Conservation (phyloP, 2,329 filamentous ascomycete genomes). For the Microsporum ferrugineum region DNA sequence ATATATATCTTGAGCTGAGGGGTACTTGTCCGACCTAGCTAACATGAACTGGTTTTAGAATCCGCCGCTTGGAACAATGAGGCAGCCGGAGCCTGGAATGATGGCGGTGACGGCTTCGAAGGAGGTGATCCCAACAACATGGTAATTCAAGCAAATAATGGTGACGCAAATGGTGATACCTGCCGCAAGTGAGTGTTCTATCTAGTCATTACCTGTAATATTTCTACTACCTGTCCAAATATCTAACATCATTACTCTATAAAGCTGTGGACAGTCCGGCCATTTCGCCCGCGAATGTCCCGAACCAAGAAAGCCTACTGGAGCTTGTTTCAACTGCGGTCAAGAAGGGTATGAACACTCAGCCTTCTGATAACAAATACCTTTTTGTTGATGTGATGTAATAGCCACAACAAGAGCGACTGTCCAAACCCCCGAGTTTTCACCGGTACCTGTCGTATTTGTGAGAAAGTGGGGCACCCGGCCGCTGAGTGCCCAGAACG, state of each 20-base stretch:
- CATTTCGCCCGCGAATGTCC: constrained; percentile 36
- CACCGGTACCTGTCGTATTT: constrained; percentile 37
- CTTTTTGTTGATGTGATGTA: not conserved
- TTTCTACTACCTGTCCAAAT: not conserved
- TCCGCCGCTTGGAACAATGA: constrained; percentile 10
- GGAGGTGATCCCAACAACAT: constrained; percentile 6
- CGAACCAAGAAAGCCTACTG: constrained; percentile 28
- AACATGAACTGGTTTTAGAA: not conserved
- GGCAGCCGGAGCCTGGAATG: constrained; percentile 8
- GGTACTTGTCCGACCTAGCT: not conserved
- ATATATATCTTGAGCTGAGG: no score
- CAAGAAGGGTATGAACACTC: constrained; percentile 29
- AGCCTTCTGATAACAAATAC: not conserved
- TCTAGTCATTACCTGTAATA: not conserved
- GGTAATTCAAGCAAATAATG: constrained; percentile 1
- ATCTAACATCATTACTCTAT: not conserved
- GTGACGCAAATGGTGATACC: constrained; percentile 19
- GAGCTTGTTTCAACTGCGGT: constrained; percentile 38
- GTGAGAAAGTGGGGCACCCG: constrained; percentile 37
- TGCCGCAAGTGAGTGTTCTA: constrained; percentile 29
- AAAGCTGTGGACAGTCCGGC: constrained; percentile 24
- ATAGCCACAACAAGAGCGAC: constrained; percentile 34
- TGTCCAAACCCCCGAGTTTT: constrained; percentile 39
- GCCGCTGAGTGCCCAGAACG: constrained; percentile 36
- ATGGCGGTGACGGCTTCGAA: constrained; percentile 5